These are phyloP conservation scores for Candida sp. DNA, from an alignment of 1,139 yeast species.

Conservation along the genomic window DNA sequence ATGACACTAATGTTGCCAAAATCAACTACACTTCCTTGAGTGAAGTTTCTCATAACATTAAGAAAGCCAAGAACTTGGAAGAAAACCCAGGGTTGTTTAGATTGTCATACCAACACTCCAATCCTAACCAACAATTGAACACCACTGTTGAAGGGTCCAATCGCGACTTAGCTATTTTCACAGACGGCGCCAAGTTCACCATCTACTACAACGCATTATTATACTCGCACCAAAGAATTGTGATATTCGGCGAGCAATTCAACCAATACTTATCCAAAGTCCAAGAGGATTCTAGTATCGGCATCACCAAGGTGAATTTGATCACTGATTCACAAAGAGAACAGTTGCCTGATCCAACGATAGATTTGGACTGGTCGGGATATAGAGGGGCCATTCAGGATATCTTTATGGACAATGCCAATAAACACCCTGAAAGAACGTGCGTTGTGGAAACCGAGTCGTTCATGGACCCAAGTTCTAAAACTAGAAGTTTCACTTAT, in stretches of 20 bases:
- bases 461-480: conserved; percentile 55
- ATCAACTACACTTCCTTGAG: conserved; percentile 53
- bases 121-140: conserved; percentile 45
- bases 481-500: conserved; percentile 78
- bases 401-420: conserved; percentile 87
- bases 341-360: conserved; percentile 85
- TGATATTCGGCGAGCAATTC: conserved; percentile 75
- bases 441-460: conserved; percentile 95
- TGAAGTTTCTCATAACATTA: conserved; percentile 58
- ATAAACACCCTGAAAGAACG: conserved; percentile 77
- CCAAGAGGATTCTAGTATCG: conserved; percentile 31
- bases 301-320: conserved; percentile 67
- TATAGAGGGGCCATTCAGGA: conserved; percentile 97
- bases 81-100: conserved; percentile 67
- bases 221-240: conserved; percentile 72
- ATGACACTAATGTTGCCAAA: conserved; percentile 37
- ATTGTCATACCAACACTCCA: conserved; percentile 62
- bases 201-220: conserved; percentile 78
- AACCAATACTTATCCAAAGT: conserved; percentile 48
- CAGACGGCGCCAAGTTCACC: conserved; percentile 29
- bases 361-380: conserved; percentile 87
- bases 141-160: conserved; percentile 56
- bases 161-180: conserved; percentile 66
- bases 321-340: conserved; percentile 64
- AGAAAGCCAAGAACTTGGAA: conserved; percentile 53